phyloP scores from a whole-genome alignment of 306 rosid species.

The Vicia villosa region DNA sequence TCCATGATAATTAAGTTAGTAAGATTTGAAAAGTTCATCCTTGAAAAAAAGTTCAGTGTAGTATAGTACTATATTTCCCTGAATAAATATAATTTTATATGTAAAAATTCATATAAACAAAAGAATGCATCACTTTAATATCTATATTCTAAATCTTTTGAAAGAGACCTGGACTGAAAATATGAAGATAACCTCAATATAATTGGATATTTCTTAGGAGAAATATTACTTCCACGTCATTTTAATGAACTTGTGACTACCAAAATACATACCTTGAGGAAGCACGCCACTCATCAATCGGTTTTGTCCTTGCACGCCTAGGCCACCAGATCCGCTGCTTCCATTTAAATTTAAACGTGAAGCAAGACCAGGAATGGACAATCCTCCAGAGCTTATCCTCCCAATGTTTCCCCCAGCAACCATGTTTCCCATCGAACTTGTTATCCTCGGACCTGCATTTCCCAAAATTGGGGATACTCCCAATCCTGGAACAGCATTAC shows the following conservation, averaged over 20 bases:
- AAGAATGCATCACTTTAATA: background rate
- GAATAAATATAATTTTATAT: background rate
- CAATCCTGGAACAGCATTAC: conserved; percentile 96
- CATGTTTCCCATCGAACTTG: conserved; percentile 97
- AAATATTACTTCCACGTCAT: background rate
- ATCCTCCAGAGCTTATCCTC: conserved; percentile 82
- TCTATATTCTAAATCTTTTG: background rate
- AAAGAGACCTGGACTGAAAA: background rate
- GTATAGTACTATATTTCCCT: background rate
- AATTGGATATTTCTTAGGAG: conserved; percentile 7
- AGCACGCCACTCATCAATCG: conserved; percentile 89
- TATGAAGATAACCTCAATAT: background rate
- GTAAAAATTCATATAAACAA: background rate
- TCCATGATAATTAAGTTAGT: conserved; percentile 8
- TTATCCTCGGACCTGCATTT: conserved; percentile 81
- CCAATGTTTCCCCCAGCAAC: conserved; percentile 85
- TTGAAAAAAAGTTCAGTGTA: background rate
- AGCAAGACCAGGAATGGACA: conserved; percentile 88
- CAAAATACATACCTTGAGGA: conserved; percentile 75
- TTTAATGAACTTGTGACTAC: conserved; percentile 6
- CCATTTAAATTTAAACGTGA: conserved; percentile 80
- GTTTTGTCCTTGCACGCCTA: conserved; percentile 90
- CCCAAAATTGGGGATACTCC: conserved; percentile 98
- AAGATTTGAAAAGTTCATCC: background rate
- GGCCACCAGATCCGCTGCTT: conserved; percentile 84